Evolutionary conservation across 2,329 filamentous ascomycete genomes (phyloP), one percentile per base, ranked within the genome.

Genomic region (Sordariomycetes sp.): DNA sequence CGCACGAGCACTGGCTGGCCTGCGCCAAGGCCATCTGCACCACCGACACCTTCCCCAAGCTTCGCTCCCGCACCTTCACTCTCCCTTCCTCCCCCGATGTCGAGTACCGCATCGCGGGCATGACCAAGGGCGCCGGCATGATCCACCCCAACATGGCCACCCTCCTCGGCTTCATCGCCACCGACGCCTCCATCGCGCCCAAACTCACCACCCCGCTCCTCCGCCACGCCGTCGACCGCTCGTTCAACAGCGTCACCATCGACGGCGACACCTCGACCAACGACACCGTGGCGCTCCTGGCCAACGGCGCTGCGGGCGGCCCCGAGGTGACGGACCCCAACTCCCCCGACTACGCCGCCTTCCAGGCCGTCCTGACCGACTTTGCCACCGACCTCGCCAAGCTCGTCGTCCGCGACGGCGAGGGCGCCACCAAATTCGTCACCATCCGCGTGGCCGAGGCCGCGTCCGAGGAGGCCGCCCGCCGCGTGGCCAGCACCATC

Each of bases 141-240:
- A 96, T 99, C 71, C 92, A 97, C 69, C 94, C 94, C 54, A 97
- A 99, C 77, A 96, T 99, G 92, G 94, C 91, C 34, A 99, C 94
- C 1, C 82, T 97, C 37, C 84, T 99, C 40, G 91, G 90, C 58
- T 88, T 97, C 61, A 81, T 97, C 67, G 91, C 90, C 67, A 99
- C 94, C 16, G 94, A 99, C 66, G 93, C 88, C 1, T 88, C 91
- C 34, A 82, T 97, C 66, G 79, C 84, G 0, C 78, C 88, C 3
- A 69, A 73, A 1, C 79, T 87, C 11, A 82, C 97, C 60, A 82
- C 85, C 54, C 72, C 79, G 0, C 79, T 94, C 16, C 85, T 97
- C 52, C 83, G 79, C 60, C 77, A 84, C 64, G 88, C 92, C 52
- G 86, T 91, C 58, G 84, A 89, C 64, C 85, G 85, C 61, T 96